phyloP scores from a whole-genome alignment of 1,284 basidiomycete species.

The Singerocomus inundabilis region DNA sequence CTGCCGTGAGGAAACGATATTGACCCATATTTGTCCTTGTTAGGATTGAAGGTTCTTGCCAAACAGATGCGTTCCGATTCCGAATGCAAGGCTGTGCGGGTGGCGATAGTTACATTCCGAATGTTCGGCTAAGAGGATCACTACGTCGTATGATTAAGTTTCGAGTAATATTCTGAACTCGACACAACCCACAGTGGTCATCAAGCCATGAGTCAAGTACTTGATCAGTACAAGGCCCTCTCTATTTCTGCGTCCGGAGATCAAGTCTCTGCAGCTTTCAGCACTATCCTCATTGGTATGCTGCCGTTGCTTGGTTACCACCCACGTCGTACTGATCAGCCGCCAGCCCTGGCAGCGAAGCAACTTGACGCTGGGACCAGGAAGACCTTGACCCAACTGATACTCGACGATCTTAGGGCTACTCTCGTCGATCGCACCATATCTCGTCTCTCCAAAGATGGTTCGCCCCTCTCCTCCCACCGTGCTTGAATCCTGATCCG shows the following conservation, averaged over 20 bases:
- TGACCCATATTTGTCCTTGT: slow-evolving; percentile 22
- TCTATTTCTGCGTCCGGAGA: slow-evolving; percentile 7
- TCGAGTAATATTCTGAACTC: not conserved
- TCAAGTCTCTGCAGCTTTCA: slow-evolving; percentile 8
- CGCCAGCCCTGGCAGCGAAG: slow-evolving; percentile 13
- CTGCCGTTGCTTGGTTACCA: slow-evolving; percentile 4
- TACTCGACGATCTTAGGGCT: slow-evolving; percentile 60
- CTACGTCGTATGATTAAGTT: not conserved
- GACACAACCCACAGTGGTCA: not conserved
- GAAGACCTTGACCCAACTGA: slow-evolving; percentile 49
- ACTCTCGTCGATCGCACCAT: slow-evolving; percentile 36
- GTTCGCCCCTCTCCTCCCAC: slow-evolving; percentile 36
- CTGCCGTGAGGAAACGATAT: not conserved
- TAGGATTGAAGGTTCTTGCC: slow-evolving; percentile 21
- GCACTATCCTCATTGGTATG: slow-evolving; percentile 19
- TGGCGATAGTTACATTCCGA: not conserved
- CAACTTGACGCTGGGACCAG: slow-evolving; percentile 39
- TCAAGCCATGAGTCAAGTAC: slow-evolving; percentile 17
- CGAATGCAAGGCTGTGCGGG: slow-evolving; percentile 19
- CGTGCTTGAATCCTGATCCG: not conserved
- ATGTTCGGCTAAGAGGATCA: not conserved
- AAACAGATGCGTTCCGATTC: slow-evolving; percentile 18
- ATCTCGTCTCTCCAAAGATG: slow-evolving; percentile 50
- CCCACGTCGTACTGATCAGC: slow-evolving; percentile 5
- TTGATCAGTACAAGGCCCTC: slow-evolving; percentile 23